Evolutionary conservation across 148 eudicot species (phyloP), one percentile per base, ranked within the genome.

Genomic region (Rhododendron mucronatum): DNA sequence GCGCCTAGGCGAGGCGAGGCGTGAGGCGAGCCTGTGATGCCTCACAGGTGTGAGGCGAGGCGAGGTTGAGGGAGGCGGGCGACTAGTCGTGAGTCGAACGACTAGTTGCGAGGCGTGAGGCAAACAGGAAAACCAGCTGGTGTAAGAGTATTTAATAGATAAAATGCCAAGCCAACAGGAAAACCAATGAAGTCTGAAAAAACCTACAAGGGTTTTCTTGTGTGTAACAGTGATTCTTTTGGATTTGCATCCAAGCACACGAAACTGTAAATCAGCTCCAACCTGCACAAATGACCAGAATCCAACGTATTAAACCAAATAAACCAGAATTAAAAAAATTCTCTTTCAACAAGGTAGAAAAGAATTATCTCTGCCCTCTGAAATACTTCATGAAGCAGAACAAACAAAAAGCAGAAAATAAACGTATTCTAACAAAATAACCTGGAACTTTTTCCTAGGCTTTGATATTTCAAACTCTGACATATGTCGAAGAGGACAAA

Each of bases 231-330:
- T 97, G 59, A 95, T 95, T 91, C 99, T 93, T 89, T 97, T 97
- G 51, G 98, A 95, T 89, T 97, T 97, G 95, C 96, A 93, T 86
- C 99, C 99, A 85, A 97, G 94, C 83, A 97, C 99, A 87, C 99
- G 99, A 85, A 97, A 97, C 74, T 91, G 88, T 71, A 97, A 86
- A 89, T 93, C 98, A 78, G 91, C 95, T 82, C 99, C 99, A 89
- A 95, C 95, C 99, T 97, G 95, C 82, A 91, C 80, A 88, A 39
- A 73, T 30, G n/a, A 82, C 80, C 81, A 88, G 47, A 45, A 61
- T 82, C 45, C 39, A 82, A 11, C 23, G 12, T 10, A 28, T 74
- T 47, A 83, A 80, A 87, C 67, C 11, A 88, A 57, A 20, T 51
- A 41, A 20, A 75, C 61, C 50, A 79, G 14, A 81, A 35, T 33